Conservation (phyloP, 371 early-diverging fungal genomes). For the Mucor plumbeus region DNA sequence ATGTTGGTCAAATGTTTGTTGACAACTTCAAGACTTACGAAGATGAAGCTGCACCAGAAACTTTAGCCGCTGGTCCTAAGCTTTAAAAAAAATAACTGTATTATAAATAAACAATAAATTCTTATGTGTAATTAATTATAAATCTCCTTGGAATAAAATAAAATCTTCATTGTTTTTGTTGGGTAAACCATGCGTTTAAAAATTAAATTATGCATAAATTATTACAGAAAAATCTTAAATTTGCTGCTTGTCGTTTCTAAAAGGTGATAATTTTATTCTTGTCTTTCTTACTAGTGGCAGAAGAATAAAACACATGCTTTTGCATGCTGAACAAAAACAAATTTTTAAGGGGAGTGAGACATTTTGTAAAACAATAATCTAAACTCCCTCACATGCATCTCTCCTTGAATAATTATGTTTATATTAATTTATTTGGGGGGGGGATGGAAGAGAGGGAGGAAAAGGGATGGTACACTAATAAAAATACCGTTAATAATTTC, state of each 20-base stretch:
- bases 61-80: constrained; percentile 76
- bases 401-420: not conserved
- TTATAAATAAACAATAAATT: not conserved
- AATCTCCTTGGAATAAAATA: not conserved
- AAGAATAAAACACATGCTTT: not conserved
- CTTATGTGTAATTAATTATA: not conserved
- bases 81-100: not conserved
- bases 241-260: not conserved
- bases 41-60: constrained; percentile 80
- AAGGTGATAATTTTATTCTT: not conserved
- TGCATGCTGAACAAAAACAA: not conserved
- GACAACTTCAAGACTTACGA: constrained; percentile 90
- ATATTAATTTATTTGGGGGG: not conserved
- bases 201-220: not conserved
- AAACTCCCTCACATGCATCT: not conserved
- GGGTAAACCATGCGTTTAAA: not conserved
- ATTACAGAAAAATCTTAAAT: too few species aligned
- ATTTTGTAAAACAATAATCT: too few species aligned
- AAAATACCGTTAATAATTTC: not conserved
- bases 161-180: not conserved
- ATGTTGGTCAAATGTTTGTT: constrained; percentile 84
- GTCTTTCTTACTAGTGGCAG: not conserved
- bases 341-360: not conserved
- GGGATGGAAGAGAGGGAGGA: not conserved
- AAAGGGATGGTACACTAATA: not conserved